Conservation (phyloP, 2,329 filamentous ascomycete species). For the Endoconidiophora laricicola region DNA sequence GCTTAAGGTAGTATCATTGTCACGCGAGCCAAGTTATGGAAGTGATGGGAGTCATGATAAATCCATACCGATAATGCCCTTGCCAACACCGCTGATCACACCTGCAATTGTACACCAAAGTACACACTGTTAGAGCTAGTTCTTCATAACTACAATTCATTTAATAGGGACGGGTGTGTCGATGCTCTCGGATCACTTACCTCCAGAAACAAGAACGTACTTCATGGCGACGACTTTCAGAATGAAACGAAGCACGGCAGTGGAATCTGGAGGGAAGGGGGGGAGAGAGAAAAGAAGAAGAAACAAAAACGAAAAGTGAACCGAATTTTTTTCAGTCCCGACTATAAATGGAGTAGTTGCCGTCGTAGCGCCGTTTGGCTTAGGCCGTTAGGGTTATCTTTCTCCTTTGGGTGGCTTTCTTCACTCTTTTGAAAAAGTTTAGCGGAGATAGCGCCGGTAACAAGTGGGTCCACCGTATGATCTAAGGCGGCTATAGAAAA, state of each 20-base stretch:
- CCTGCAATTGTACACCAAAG: constrained; percentile 16
- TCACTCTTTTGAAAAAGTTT: no score
- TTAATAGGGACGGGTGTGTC: constrained; percentile 14
- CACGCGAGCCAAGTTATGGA: not conserved
- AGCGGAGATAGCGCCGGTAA: no score
- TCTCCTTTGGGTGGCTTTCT: not conserved
- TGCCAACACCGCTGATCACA: constrained; percentile 31
- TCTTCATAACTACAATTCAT: not conserved
- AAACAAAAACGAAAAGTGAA: constrained; percentile 4
- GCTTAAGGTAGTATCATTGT: not conserved
- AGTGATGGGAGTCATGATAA: not conserved
- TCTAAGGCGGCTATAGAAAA: no score
- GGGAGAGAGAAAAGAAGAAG: constrained; percentile 12
- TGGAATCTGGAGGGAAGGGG: constrained; percentile 12
- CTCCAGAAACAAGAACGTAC: constrained; percentile 67
- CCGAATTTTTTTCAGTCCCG: constrained; percentile 9
- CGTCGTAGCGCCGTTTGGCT: not conserved
- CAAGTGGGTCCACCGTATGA: no score
- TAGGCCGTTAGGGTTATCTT: not conserved
- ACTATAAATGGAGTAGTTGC: constrained; percentile 12
- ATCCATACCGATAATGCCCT: constrained; percentile 20
- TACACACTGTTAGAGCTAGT: not conserved
- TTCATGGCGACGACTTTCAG: constrained; percentile 42
- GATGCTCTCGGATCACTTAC: constrained; percentile 23
- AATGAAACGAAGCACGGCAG: constrained; percentile 10